Evolutionary conservation across 345 rosid genomes (phyloP).

Genomic region (Rhodomyrtus tomentosa): DNA sequence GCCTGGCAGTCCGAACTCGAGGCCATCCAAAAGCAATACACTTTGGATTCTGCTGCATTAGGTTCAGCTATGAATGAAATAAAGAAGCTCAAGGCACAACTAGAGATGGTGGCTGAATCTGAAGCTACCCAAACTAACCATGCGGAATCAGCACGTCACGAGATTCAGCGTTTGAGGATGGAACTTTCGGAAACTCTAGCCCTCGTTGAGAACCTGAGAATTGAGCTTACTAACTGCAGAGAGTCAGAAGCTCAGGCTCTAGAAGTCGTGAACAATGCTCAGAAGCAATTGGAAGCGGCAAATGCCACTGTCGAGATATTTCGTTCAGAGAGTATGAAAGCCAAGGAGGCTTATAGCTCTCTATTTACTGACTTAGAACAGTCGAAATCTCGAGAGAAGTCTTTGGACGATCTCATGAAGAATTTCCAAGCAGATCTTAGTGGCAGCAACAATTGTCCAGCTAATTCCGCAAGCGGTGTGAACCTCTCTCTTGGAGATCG

Average conservation of each 20-base stretch:
- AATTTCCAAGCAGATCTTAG: slow-evolving; percentile 31
- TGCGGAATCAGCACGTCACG: slow-evolving; percentile 46
- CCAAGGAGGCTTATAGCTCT: slow-evolving; percentile 47
- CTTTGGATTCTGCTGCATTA: slow-evolving; percentile 70
- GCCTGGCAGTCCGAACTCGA: slow-evolving; percentile 97
- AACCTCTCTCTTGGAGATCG: neutral
- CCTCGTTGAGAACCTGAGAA: slow-evolving; percentile 57
- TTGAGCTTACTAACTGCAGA: slow-evolving; percentile 48
- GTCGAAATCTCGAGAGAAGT: slow-evolving; percentile 42
- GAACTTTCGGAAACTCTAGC: slow-evolving; percentile 61
- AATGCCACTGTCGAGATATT: slow-evolving; percentile 50
- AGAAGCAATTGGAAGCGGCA: slow-evolving; percentile 55
- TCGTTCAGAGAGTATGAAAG: slow-evolving; percentile 45
- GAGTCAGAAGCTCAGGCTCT: slow-evolving; percentile 70
- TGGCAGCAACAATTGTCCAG: neutral
- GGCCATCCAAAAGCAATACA: slow-evolving; percentile 81
- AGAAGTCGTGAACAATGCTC: slow-evolving; percentile 40
- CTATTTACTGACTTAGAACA: slow-evolving; percentile 53
- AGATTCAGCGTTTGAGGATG: slow-evolving; percentile 46
- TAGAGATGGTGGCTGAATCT: slow-evolving; percentile 51
- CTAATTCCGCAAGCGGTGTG: neutral
- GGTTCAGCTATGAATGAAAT: slow-evolving; percentile 81
- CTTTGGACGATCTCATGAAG: slow-evolving; percentile 54
- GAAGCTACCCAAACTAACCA: slow-evolving; percentile 50
- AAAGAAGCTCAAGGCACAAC: slow-evolving; percentile 77